Base-by-base conservation (phyloP, 495 filamentous ascomycete species). In the Aspergillus diversus region DNA sequence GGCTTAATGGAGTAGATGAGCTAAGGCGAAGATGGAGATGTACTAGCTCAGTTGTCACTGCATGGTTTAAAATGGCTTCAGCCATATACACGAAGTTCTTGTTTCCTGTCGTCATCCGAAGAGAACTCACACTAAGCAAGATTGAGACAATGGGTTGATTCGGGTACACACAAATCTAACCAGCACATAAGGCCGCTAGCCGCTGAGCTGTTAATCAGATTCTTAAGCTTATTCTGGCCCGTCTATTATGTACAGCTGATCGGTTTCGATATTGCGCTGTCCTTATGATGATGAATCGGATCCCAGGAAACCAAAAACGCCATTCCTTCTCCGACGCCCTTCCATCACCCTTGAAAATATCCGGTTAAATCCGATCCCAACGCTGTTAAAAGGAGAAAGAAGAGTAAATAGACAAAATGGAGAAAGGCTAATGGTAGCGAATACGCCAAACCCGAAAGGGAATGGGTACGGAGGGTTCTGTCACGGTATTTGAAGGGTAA, bases 271-370 rank as follows among this genome's bases (percentile, higher is more conserved):
- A 17, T 31, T 9, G 13, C 27, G 47, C 5, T 21, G 47, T 35
- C n/a, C 46, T 59, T 9, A 32, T 56, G n/a, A 15, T 5, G 33
- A 9, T 11, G 12, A 48, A 42, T 7, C 32, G 58, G 33, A 16
- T n/a, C 34, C 46, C 33, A 51, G 55, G 51, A 42, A 48, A 63
- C n/a, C 12, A 57, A 42, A 56, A 67, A 67, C 65, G 59, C 65
- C 65, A 32, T 64, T 55, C 65, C 61, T 43, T 67, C 58, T 67
- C 49, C 32, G 55, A 67, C 65, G 61, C 61, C 65, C 27, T 52
- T 46, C 37, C 21, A n/a, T 61, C 52, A 33, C 43, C 49, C 16
- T 49, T 42, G 21, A 37, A 16, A 60, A 16, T 39, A 63, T 35
- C 58, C 32, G 27, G 39, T 54, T 16, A 63, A 53, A 54, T 60